A percentile compares a stretch with the other conserved stretches of the same genome.
Conservation (phyloP, 148 eudicot species). For the Camellia granthamiana region DNA sequence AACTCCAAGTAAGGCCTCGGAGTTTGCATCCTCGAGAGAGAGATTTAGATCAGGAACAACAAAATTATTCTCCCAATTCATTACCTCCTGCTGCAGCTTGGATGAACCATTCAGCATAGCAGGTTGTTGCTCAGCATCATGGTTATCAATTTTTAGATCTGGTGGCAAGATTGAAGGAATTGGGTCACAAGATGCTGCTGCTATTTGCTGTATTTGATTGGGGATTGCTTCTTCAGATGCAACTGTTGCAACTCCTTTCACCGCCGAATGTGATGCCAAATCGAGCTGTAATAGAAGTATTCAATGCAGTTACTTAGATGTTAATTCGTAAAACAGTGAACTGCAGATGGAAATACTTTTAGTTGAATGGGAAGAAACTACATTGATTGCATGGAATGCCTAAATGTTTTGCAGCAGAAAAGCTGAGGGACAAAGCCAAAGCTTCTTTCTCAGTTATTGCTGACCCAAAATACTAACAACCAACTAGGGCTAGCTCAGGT, state of each 20-base stretch:
- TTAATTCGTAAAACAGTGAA: not conserved
- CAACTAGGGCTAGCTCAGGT: too few species aligned
- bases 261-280: not conserved
- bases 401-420: too few species aligned
- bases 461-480: too few species aligned
- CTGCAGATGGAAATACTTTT: not conserved
- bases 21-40: conserved; percentile 14
- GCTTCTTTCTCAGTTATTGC: too few species aligned
- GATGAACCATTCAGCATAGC: conserved; percentile 9
- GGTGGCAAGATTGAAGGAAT: not conserved
- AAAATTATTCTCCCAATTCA: conserved; percentile 16
- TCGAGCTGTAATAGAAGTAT: conserved; percentile 27
- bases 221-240: conserved; percentile 16
- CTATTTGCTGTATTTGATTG: conserved; percentile 11
- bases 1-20: conserved; percentile 15
- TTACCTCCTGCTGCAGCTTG: not conserved
- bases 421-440: too few species aligned
- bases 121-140: conserved; percentile 2
- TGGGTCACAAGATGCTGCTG: not conserved
- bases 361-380: not conserved
- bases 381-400: not conserved
- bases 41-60: conserved; percentile 40
- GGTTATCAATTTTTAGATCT: not conserved
- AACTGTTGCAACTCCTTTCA: conserved; percentile 1
- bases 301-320: not conserved